These are phyloP conservation scores for Lagerstroemia fauriei DNA, from an alignment of 441 rosid genomes.

Conservation along the genomic window DNA sequence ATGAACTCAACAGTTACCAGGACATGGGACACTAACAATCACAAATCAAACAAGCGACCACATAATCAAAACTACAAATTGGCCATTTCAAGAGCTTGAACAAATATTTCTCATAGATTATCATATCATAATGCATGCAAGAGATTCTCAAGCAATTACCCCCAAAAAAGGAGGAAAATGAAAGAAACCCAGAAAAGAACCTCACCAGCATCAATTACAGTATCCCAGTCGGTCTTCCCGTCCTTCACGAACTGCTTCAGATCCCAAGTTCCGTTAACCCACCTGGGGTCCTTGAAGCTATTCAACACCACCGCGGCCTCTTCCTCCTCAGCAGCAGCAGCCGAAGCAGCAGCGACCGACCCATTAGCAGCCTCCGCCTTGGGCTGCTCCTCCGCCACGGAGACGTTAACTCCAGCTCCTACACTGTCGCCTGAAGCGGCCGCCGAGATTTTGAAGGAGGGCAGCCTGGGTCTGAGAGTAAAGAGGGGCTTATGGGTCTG, in stretches of 20 bases:
- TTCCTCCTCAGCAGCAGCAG: slow-evolving; percentile 27
- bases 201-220: slow-evolving; percentile 86
- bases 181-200: background rate
- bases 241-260: slow-evolving; percentile 66
- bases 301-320: slow-evolving; percentile 33
- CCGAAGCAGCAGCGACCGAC: slow-evolving; percentile 32
- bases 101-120: too few relatives aligned
- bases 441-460: slow-evolving; percentile 12
- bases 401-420: slow-evolving; percentile 28
- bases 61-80: background rate
- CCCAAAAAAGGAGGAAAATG: too few relatives aligned
- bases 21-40: too few relatives aligned
- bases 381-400: slow-evolving; percentile 9
- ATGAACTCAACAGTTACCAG: background rate
- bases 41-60: background rate
- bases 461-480: slow-evolving; percentile 31
- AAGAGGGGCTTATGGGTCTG: slow-evolving; percentile 31
- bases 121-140: background rate
- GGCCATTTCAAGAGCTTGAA: background rate
- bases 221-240: slow-evolving; percentile 79
- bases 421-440: slow-evolving; percentile 47
- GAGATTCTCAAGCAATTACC: background rate
- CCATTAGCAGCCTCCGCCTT: slow-evolving; percentile 9
- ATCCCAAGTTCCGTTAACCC: slow-evolving; percentile 90
- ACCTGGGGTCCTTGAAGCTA: slow-evolving; percentile 58